phyloP scores from a whole-genome alignment of 2,329 filamentous ascomycete species.

The Amauroascus verrucosus region DNA sequence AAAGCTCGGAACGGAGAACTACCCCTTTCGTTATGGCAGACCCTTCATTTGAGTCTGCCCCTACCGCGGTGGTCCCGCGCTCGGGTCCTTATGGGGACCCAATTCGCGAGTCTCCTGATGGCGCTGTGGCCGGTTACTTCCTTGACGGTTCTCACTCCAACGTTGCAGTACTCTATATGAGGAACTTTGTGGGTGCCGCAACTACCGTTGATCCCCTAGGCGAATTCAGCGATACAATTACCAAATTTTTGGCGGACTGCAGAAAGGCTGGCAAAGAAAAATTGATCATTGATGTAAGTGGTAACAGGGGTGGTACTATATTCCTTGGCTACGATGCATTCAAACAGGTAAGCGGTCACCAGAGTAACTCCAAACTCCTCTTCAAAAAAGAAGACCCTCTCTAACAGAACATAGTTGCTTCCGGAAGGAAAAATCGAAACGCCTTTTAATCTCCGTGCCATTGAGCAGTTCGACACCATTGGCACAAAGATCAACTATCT shows the following conservation, averaged over 20 bases:
- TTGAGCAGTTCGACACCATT: slow-evolving; percentile 31
- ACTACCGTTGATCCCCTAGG: slow-evolving; percentile 9
- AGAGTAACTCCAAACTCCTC: not conserved
- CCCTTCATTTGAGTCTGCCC: not conserved
- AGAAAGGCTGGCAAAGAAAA: slow-evolving; percentile 44
- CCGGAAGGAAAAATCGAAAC: slow-evolving; percentile 38
- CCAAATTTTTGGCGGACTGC: slow-evolving; percentile 41
- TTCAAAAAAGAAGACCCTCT: not conserved
- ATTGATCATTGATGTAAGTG: slow-evolving; percentile 53
- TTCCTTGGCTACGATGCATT: slow-evolving; percentile 43
- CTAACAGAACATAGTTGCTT: slow-evolving; percentile 32
- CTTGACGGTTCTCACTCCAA: slow-evolving; percentile 33
- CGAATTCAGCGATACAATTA: slow-evolving; percentile 31
- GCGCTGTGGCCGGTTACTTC: slow-evolving; percentile 37
- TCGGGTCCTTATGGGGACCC: slow-evolving; percentile 2
- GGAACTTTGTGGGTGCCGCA: slow-evolving; percentile 26
- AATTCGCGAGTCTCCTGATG: slow-evolving; percentile 28
- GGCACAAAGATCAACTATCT: slow-evolving; percentile 22
- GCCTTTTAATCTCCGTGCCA: slow-evolving; percentile 39
- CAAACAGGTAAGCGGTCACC: slow-evolving; percentile 29
- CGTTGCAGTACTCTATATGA: slow-evolving; percentile 38
- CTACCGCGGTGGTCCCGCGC: slow-evolving; percentile 8
- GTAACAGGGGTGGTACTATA: slow-evolving; percentile 50
- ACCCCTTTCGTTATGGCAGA: not conserved
- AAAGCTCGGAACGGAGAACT: not conserved